Conservation (phyloP, 1,284 basidiomycete genomes). For the Pseudozyma tsukubaensis region DNA sequence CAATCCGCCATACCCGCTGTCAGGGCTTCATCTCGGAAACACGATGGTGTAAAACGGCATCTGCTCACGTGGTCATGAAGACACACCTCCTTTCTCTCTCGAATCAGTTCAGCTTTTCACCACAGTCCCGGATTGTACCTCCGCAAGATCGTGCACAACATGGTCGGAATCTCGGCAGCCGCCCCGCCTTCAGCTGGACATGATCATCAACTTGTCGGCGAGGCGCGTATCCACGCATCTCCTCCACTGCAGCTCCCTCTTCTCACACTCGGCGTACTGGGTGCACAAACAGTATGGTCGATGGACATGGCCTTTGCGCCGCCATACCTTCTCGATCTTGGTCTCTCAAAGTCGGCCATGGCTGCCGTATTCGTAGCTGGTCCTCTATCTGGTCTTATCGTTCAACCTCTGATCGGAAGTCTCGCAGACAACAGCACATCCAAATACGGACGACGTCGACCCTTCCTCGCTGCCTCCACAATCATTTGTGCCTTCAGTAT, state of each 20-base stretch:
- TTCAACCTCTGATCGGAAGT: slow-evolving; percentile 69
- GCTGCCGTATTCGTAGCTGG: slow-evolving; percentile 64
- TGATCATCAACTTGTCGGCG: slow-evolving; percentile 31
- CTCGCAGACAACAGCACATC: slow-evolving; percentile 68
- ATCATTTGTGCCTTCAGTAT: slow-evolving; percentile 61
- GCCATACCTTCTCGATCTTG: slow-evolving; percentile 61
- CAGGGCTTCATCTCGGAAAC: too few species aligned
- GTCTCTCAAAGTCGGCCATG: slow-evolving; percentile 59
- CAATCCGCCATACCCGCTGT: too few species aligned
- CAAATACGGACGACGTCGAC: slow-evolving; percentile 67
- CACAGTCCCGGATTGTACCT: background rate
- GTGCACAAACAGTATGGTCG: slow-evolving; percentile 65
- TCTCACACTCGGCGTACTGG: slow-evolving; percentile 58
- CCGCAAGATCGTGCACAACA: background rate
- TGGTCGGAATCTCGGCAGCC: slow-evolving; percentile 31
- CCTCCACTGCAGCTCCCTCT: slow-evolving; percentile 48
- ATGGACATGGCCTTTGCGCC: slow-evolving; percentile 65
- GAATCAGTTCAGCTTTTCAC: background rate
- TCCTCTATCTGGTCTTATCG: slow-evolving; percentile 63
- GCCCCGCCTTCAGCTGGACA: background rate
- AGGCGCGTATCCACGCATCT: slow-evolving; percentile 34
- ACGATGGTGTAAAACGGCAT: background rate
- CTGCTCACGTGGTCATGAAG: background rate
- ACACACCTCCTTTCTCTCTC: background rate
- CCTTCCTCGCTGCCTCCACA: slow-evolving; percentile 66